Evolutionary conservation across 2,329 filamentous ascomycete genomes (phyloP).

Genomic region (Pseudohalonectria lignicola): DNA sequence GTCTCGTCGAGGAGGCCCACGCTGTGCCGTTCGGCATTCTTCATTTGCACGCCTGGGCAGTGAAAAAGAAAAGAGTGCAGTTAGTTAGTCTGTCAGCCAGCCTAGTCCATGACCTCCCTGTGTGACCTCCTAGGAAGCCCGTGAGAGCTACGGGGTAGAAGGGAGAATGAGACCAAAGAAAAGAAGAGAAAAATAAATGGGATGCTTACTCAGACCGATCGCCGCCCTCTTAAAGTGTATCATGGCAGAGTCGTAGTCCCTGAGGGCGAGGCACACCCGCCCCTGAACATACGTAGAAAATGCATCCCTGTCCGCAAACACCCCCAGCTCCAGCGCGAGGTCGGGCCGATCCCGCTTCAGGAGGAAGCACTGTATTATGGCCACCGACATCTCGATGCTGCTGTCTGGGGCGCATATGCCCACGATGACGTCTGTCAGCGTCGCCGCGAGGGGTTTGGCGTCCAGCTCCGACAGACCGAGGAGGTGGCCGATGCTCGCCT

Average conservation of each 20-base stretch:
- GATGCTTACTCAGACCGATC: constrained; percentile 65
- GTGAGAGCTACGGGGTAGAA: constrained; percentile 13
- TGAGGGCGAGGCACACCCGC: constrained; percentile 62
- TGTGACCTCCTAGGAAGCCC: too few relatives aligned
- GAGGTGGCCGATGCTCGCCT: constrained; percentile 51
- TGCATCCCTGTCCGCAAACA: constrained; percentile 44
- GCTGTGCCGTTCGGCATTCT: constrained; percentile 41
- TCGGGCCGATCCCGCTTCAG: constrained; percentile 49
- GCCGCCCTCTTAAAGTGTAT: constrained; percentile 73
- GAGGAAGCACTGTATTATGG: constrained; percentile 51
- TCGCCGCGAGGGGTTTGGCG: constrained; percentile 40
- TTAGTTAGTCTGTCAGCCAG: background rate
- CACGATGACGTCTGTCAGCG: constrained; percentile 55
- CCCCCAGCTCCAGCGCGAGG: constrained; percentile 43
- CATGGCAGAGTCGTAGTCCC: constrained; percentile 63
- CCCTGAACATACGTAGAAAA: constrained; percentile 78
- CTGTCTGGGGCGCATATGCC: constrained; percentile 55
- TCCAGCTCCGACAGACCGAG: constrained; percentile 49
- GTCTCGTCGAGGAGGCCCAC: constrained; percentile 62
- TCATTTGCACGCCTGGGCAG: constrained; percentile 33
- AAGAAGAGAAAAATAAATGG: background rate
- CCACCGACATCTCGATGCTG: constrained; percentile 51
- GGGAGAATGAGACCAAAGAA: background rate
- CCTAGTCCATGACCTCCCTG: too few relatives aligned
- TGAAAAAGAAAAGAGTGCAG: background rate